Evolutionary conservation across 169 alveolate species (phyloP).

Genomic region (Eimeria necatrix): DNA sequence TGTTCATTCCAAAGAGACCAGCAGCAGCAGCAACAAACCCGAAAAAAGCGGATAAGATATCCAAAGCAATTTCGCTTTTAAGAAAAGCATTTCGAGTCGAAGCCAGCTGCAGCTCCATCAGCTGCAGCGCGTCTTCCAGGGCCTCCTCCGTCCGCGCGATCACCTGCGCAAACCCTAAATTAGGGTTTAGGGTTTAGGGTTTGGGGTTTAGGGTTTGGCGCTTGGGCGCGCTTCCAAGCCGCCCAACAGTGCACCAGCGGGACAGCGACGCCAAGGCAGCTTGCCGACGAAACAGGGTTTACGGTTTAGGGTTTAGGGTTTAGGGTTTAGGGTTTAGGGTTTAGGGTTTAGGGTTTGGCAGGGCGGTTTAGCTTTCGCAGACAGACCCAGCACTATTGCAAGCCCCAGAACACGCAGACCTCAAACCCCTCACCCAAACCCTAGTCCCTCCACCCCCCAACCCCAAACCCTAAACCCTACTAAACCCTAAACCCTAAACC

Average conservation of each 20-base stretch:
- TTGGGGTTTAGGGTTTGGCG: slow-evolving; percentile 29
- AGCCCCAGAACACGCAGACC: too few species aligned
- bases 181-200: slow-evolving; percentile 47
- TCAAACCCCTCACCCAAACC: too few species aligned
- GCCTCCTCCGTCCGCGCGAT: slow-evolving; percentile 85
- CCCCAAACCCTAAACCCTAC: too few species aligned
- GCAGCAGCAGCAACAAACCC: slow-evolving; percentile 89
- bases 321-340: not conserved
- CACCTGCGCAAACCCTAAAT: not conserved
- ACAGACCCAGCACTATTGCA: too few species aligned
- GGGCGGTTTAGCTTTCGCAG: too few species aligned
- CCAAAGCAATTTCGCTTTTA: slow-evolving; percentile 89
- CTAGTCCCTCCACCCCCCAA: too few species aligned
- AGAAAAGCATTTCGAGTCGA: slow-evolving; percentile 88
- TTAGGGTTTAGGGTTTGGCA: too few species aligned
- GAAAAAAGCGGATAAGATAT: slow-evolving; percentile 87
- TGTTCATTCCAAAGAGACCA: slow-evolving; percentile 90
- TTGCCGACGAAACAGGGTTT: too few species aligned
- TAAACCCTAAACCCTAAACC: too few species aligned
- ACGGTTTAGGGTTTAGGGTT: slow-evolving; percentile 62
- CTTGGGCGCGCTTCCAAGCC: too few species aligned
- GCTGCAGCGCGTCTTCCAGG: slow-evolving; percentile 89
- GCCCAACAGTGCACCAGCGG: too few species aligned
- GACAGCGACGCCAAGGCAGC: too few species aligned
- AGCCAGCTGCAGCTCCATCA: slow-evolving; percentile 89